Percentiles rank a stretch among this genome's conserved stretches.
Evolutionary conservation across 2,329 filamentous ascomycete genomes (phyloP).

Genomic region (Trichoderma cornu-damae): DNA sequence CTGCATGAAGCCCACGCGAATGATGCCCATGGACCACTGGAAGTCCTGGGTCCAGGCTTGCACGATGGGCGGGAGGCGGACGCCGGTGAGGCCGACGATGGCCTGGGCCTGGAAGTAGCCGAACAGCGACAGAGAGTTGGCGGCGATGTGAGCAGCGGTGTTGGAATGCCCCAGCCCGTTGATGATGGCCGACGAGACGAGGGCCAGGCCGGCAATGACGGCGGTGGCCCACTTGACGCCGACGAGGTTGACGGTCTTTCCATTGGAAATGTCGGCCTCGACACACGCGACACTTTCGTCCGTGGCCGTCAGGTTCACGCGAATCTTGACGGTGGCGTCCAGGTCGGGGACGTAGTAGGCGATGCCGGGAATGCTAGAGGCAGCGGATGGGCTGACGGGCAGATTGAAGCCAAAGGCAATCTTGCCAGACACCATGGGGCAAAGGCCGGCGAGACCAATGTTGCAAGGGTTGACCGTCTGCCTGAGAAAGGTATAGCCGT

Average conservation of each 20-base stretch:
- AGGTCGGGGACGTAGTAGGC: constrained; percentile 87
- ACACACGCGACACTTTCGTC: constrained; percentile 72
- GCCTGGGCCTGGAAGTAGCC: constrained; percentile 93
- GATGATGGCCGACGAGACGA: constrained; percentile 80
- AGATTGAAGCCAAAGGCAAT: constrained; percentile 71
- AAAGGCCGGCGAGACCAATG: constrained; percentile 66
- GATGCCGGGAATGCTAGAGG: constrained; percentile 69
- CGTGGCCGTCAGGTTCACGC: constrained; percentile 64
- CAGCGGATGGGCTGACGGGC: constrained; percentile 49
- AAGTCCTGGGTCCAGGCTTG: constrained; percentile 95
- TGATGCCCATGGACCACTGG: constrained; percentile 97
- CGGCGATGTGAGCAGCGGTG: constrained; percentile 88
- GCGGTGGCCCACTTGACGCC: constrained; percentile 88
- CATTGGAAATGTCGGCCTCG: constrained; percentile 82
- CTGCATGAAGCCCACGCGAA: constrained; percentile 81
- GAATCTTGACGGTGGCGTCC: constrained; percentile 77
- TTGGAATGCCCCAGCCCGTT: constrained; percentile 90
- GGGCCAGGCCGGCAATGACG: constrained; percentile 75
- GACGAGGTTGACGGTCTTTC: constrained; percentile 83
- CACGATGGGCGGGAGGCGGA: constrained; percentile 80
- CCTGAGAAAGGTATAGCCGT: constrained; percentile 69
- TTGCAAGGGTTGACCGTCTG: constrained; percentile 71
- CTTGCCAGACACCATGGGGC: constrained; percentile 83
- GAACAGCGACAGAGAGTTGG: constrained; percentile 90
- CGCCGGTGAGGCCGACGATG: constrained; percentile 78